These are phyloP conservation scores for Ilyonectria sp. DNA, from an alignment of 2,329 filamentous ascomycete genomes.

Conservation along the genomic window DNA sequence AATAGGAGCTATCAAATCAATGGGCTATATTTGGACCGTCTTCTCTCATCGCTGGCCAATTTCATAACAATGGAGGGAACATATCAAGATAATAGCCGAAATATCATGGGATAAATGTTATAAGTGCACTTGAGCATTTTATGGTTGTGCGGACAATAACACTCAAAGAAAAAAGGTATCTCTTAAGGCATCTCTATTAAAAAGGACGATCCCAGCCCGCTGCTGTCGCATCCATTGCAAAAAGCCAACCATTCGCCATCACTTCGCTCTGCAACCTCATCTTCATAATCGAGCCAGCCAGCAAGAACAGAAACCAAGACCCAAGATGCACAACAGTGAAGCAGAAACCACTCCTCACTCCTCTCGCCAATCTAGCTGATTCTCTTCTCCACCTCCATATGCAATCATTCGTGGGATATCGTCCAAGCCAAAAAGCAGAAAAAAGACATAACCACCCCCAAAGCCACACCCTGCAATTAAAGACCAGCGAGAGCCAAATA, in stretches of 20 bases:
- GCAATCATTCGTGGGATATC: constrained; percentile 30
- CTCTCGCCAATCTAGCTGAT: constrained; percentile 15
- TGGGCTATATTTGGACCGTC: background rate
- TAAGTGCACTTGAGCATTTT: background rate
- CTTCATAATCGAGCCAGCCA: constrained; percentile 6
- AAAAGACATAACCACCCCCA: constrained; percentile 6
- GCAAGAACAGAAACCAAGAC: constrained; percentile 16
- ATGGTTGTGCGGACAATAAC: background rate
- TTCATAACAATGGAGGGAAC: background rate
- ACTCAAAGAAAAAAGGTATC: constrained; percentile 13
- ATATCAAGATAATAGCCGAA: background rate
- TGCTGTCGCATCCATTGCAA: constrained; percentile 15
- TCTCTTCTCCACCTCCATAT: background rate
- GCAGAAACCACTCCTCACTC: constrained; percentile 10
- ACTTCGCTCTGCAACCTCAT: constrained; percentile 4
- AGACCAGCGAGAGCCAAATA: background rate
- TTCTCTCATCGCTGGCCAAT: background rate
- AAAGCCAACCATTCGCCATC: constrained; percentile 9
- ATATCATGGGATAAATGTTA: background rate
- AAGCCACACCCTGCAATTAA: constrained; percentile 6
- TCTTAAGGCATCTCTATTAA: constrained; percentile 22
- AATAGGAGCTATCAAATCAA: background rate
- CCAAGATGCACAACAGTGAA: constrained; percentile 8
- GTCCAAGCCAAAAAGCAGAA: constrained; percentile 15
- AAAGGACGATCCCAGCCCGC: constrained; percentile 17